A percentile compares a stretch with the other conserved stretches of the same genome.
Evolutionary conservation across 2,329 filamentous ascomycete species (phyloP).

Genomic region (Dothidotthia symphoricarpi): DNA sequence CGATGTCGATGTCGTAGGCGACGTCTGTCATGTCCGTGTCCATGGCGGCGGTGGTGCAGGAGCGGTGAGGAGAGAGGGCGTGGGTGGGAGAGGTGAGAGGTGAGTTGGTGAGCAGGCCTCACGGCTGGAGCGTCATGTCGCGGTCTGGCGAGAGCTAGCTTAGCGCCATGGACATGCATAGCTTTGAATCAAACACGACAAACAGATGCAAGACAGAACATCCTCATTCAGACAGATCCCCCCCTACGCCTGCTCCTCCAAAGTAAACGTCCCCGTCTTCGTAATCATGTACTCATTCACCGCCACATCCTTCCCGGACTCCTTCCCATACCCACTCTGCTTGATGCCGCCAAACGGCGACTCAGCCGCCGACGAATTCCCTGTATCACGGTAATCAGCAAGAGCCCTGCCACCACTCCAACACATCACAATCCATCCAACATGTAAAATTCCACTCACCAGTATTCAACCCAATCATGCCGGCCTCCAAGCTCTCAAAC

Average conservation of each 20-base stretch:
- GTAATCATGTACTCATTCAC: slow-evolving; percentile 62
- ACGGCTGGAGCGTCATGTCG: slow-evolving; percentile 2
- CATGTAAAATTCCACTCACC: slow-evolving; percentile 47
- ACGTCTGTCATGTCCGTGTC: slow-evolving; percentile 38
- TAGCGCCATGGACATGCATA: not conserved
- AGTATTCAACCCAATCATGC: slow-evolving; percentile 67
- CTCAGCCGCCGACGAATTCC: slow-evolving; percentile 64
- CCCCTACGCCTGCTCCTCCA: slow-evolving; percentile 43
- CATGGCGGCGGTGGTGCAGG: slow-evolving; percentile 15
- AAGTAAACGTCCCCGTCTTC: slow-evolving; percentile 64
- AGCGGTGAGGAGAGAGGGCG: slow-evolving; percentile 8
- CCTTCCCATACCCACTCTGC: slow-evolving; percentile 67
- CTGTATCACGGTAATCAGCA: slow-evolving; percentile 38
- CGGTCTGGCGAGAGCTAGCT: not conserved
- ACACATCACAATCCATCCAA: no score
- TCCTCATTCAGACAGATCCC: no score
- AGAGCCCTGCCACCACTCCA: no score
- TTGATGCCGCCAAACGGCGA: slow-evolving; percentile 68
- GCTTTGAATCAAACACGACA: not conserved
- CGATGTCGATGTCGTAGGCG: slow-evolving; percentile 41
- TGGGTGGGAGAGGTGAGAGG: slow-evolving; percentile 12
- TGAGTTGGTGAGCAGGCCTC: no score
- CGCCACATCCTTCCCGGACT: slow-evolving; percentile 65
- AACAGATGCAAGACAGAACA: no score
- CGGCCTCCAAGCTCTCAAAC: slow-evolving; percentile 66